These are phyloP conservation scores for Tetratostichococcus sp. DNA, from an alignment of 139 green algal species.

Conservation along the genomic window DNA sequence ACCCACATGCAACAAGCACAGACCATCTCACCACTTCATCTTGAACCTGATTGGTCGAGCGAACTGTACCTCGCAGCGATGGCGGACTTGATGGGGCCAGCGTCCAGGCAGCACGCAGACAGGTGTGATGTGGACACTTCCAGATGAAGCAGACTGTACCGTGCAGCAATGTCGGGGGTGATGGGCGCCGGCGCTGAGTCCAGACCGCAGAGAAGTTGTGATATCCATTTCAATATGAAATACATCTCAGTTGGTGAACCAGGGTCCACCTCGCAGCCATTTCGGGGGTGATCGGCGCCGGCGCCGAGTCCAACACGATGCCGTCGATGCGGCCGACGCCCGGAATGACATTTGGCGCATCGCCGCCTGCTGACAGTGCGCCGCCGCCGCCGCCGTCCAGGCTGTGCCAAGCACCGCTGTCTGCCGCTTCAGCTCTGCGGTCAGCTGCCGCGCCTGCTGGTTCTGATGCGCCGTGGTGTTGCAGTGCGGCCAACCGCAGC, in stretches of 20 bases:
- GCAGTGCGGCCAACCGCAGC: constrained; percentile 21
- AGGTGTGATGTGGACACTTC: background rate
- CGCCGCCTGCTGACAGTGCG: background rate
- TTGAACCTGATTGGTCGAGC: background rate
- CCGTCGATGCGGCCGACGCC: constrained; percentile 10
- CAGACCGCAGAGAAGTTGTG: too few relatives aligned
- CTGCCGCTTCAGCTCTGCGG: too few relatives aligned
- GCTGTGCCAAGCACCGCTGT: too few relatives aligned
- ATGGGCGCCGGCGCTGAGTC: constrained; percentile 29
- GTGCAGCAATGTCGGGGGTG: constrained; percentile 22
- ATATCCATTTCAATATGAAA: too few relatives aligned
- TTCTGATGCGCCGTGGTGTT: background rate
- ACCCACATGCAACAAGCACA: too few relatives aligned
- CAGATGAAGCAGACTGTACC: background rate
- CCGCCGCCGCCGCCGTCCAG: background rate
- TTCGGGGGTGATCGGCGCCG: too few relatives aligned
- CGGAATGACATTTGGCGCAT: constrained; percentile 1
- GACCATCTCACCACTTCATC: too few relatives aligned
- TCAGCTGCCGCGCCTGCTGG: background rate
- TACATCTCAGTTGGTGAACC: too few relatives aligned
- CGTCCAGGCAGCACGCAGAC: background rate
- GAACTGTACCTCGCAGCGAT: background rate
- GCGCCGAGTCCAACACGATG: constrained; percentile 44
- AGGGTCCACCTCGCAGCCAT: too few relatives aligned
- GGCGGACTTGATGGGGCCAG: too few relatives aligned